phyloP scores from a whole-genome alignment of 176 grass and related monocot species.

The Aegilops longissima region DNA sequence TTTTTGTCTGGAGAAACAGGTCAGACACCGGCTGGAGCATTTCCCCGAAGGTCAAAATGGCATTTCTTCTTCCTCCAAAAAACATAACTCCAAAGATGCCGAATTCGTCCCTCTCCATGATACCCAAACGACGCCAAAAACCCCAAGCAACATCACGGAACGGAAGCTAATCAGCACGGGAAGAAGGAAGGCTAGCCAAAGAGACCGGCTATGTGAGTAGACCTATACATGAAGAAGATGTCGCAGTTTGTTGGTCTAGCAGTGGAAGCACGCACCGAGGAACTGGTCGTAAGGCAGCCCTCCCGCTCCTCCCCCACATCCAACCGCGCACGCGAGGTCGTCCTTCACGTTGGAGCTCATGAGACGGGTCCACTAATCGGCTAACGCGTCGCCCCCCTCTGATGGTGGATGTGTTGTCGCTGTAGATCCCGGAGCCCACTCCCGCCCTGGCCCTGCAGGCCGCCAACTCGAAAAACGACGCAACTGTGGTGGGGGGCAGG shows the following conservation, averaged over 20 bases:
- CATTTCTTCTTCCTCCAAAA: not conserved
- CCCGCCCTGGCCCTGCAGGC: no score
- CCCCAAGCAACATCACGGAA: not conserved
- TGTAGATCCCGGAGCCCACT: no score
- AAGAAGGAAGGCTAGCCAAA: not conserved
- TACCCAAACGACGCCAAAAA: not conserved
- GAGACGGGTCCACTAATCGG: conserved; percentile 27
- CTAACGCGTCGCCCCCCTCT: not conserved
- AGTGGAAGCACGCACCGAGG: conserved; percentile 72
- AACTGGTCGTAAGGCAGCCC: conserved; percentile 44
- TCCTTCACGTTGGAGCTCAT: conserved; percentile 37
- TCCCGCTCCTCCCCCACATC: not conserved
- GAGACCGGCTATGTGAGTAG: not conserved
- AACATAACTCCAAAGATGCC: conserved; percentile 1
- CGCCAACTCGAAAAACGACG: no score
- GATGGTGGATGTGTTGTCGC: no score
- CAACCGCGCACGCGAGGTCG: not conserved
- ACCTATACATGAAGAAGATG: conserved; percentile 91
- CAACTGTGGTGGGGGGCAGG: no score
- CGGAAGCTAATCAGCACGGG: not conserved
- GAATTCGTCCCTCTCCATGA: not conserved
- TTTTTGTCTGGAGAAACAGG: no score
- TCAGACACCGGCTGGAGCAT: no score
- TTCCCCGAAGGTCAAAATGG: conserved; percentile 2
- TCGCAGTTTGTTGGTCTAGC: conserved; percentile 69